These are phyloP conservation scores for Turnera subulata DNA, from an alignment of 345 rosid species.

Conservation along the genomic window DNA sequence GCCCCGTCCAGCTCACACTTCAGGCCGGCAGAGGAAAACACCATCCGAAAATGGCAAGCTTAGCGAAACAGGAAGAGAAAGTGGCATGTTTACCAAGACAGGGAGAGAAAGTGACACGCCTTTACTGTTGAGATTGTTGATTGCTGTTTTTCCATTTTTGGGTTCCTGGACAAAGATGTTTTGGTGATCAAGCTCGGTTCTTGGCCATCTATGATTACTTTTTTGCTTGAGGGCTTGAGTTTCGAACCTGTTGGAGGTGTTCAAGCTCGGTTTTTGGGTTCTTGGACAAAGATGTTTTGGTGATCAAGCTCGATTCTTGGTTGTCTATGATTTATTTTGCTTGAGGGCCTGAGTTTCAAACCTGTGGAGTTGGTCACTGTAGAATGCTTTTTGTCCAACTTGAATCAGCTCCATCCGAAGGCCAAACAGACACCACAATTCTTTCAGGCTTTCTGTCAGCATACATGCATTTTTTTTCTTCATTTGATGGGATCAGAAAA, in stretches of 20 bases:
- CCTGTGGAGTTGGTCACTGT: not conserved
- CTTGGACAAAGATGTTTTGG: slow-evolving; percentile 48
- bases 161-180: slow-evolving; percentile 47
- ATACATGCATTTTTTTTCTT: no score
- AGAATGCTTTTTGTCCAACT: not conserved
- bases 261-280: slow-evolving; percentile 47
- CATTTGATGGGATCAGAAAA: no score
- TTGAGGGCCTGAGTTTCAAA: no score
- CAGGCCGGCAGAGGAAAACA: slow-evolving; percentile 9
- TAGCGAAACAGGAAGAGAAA: slow-evolving; percentile 24
- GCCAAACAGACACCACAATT: no score
- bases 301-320: slow-evolving; percentile 2
- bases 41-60: slow-evolving; percentile 19
- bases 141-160: slow-evolving; percentile 57
- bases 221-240: no score
- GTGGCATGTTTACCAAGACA: slow-evolving; percentile 30
- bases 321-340: not conserved
- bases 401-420: not conserved
- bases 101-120: slow-evolving; percentile 32
- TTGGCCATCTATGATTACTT: not conserved
- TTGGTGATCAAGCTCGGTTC: slow-evolving; percentile 15
- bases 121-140: slow-evolving; percentile 48
- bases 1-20: slow-evolving; percentile 11
- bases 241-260: no score
- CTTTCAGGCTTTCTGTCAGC: no score